Evolutionary conservation across 306 rosid species (phyloP).

Genomic region (Cucurbita maxima): DNA sequence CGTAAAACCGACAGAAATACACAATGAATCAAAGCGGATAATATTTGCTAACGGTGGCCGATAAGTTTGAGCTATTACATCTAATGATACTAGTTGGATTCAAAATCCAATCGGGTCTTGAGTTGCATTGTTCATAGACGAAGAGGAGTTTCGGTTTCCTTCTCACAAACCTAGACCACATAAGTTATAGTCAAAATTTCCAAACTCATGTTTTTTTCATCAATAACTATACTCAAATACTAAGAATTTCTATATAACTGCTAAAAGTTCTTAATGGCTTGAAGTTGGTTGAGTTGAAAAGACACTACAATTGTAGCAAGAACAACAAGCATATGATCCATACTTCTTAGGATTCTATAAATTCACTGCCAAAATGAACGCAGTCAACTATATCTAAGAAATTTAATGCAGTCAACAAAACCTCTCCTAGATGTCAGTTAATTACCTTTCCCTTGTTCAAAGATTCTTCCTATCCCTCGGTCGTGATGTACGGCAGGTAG

Average conservation of each 20-base stretch:
- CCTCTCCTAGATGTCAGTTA: background rate
- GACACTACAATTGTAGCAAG: background rate
- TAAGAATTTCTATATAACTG: background rate
- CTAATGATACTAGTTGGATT: too few species aligned
- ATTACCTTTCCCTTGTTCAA: background rate
- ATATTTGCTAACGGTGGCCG: too few species aligned
- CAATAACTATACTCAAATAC: background rate
- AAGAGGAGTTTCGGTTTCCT: fast-evolving
- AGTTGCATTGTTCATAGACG: too few species aligned
- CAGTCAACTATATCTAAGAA: too few species aligned
- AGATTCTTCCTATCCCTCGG: background rate
- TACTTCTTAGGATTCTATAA: background rate
- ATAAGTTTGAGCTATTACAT: too few species aligned
- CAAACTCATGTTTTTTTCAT: too few species aligned
- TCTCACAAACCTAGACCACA: too few species aligned
- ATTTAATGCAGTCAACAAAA: background rate
- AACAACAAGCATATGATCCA: background rate
- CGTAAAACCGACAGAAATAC: too few species aligned
- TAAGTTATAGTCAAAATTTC: background rate
- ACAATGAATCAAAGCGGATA: too few species aligned
- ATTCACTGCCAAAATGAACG: background rate
- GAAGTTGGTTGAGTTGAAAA: background rate
- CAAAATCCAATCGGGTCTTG: too few species aligned
- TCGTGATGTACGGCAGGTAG: background rate
- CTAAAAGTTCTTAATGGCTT: background rate